phyloP scores from a whole-genome alignment of 106 monocot species.

The Dactylorhiza incarnata region DNA sequence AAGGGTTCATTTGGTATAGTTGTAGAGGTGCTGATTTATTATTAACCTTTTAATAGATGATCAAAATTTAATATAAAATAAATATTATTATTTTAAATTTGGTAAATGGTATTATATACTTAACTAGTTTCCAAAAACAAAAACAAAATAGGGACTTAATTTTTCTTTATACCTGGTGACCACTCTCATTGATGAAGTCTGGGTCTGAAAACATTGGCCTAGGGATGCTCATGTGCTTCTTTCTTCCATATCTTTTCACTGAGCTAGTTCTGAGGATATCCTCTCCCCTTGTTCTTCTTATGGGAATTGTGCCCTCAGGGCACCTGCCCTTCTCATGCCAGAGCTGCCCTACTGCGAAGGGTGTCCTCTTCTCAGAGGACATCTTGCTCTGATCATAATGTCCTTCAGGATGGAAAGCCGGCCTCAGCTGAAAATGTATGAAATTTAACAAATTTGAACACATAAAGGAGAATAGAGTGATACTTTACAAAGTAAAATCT shows the following conservation, averaged over 20 bases:
- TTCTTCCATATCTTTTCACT: constrained; percentile 43
- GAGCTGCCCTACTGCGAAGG: constrained; percentile 24
- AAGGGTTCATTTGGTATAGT: background rate
- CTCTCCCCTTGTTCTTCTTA: constrained; percentile 54
- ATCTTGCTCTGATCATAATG: constrained; percentile 35
- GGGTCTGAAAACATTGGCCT: constrained; percentile 33
- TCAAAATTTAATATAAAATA: background rate
- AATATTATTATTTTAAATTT: no score
- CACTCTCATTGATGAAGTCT: constrained; percentile 50
- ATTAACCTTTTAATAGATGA: no score
- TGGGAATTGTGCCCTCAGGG: constrained; percentile 54
- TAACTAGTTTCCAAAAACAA: no score
- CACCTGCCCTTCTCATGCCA: constrained; percentile 58
- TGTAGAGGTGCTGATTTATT: background rate
- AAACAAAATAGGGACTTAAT: no score
- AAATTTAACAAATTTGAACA: constrained; percentile 1
- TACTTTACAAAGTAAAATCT: background rate
- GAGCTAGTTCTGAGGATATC: constrained; percentile 59
- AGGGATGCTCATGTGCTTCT: constrained; percentile 37
- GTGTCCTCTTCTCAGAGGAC: constrained; percentile 4
- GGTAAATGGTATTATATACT: no score
- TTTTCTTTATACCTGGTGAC: constrained; percentile 40
- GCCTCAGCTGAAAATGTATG: constrained; percentile 33
- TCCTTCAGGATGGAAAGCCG: constrained; percentile 49
- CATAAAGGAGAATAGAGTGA: background rate